Conservation (phyloP, 441 rosid genomes). For the Erodium moschatum region DNA sequence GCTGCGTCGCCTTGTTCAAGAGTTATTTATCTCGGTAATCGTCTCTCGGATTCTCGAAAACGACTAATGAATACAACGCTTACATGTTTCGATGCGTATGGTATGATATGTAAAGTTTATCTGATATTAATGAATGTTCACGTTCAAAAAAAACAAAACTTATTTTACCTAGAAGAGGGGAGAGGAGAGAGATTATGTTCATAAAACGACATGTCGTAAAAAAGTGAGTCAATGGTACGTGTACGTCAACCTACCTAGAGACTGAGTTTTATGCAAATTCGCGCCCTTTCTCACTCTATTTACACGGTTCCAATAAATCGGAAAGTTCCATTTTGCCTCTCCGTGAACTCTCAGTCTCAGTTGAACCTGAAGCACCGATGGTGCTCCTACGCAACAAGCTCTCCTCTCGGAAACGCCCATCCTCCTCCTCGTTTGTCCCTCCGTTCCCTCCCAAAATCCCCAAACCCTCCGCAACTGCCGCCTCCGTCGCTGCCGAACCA, state of each 20-base stretch:
- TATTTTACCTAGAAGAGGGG: no score
- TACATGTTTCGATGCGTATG: no score
- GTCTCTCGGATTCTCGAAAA: no score
- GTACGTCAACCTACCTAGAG: not conserved
- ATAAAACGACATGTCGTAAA: not conserved
- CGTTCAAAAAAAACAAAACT: no score
- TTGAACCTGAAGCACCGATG: not conserved
- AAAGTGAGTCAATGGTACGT: not conserved
- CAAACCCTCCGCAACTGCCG: constrained; percentile 19
- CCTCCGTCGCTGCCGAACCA: constrained; percentile 3
- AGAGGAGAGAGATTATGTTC: no score
- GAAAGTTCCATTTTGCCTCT: not conserved
- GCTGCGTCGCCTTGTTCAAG: no score
- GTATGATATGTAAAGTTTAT: no score
- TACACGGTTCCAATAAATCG: not conserved
- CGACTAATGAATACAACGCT: no score
- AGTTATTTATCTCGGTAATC: no score
- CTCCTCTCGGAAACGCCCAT: constrained; percentile 5
- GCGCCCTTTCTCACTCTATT: not conserved
- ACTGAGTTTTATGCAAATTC: not conserved
- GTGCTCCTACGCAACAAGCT: constrained; percentile 6
- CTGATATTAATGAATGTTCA: no score
- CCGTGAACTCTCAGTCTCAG: not conserved
- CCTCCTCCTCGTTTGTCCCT: constrained; percentile 4
- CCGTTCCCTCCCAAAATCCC: constrained; percentile 32